These are phyloP conservation scores for Chaetomiaceae sp. DNA, from an alignment of 2,329 filamentous ascomycete genomes.

Conservation along the genomic window DNA sequence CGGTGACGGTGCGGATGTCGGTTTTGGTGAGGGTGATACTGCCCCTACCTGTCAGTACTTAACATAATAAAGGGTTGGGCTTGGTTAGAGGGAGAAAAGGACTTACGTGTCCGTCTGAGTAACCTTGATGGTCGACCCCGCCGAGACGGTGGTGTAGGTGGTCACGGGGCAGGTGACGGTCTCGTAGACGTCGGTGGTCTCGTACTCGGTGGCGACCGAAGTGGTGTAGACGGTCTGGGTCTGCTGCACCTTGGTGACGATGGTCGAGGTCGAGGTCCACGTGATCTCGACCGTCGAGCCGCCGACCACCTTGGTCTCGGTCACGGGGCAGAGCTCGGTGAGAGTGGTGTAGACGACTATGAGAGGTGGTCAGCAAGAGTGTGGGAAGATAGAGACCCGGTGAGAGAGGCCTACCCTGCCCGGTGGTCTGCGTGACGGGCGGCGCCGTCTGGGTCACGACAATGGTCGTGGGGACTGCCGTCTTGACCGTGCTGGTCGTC, in stretches of 20 bases:
- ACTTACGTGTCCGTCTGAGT: conserved; percentile 39
- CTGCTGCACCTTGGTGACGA: conserved; percentile 31
- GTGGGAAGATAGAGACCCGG: neutral
- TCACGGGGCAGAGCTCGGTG: conserved; percentile 43
- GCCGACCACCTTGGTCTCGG: conserved; percentile 40
- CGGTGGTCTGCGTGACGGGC: conserved; percentile 20
- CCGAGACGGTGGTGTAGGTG: conserved; percentile 41
- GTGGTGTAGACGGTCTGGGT: conserved; percentile 35
- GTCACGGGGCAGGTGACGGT: conserved; percentile 38
- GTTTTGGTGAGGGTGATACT: conserved; percentile 37
- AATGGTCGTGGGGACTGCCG: conserved; percentile 28
- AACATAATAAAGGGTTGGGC: neutral
- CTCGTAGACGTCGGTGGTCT: conserved; percentile 36
- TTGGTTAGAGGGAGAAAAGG: neutral
- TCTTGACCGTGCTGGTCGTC: conserved; percentile 40
- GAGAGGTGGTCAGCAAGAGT: conserved; percentile 32
- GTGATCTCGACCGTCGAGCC: conserved; percentile 39
- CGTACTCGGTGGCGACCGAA: conserved; percentile 31
- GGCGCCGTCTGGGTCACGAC: conserved; percentile 23
- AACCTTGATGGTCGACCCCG: conserved; percentile 38
- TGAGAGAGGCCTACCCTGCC: conserved; percentile 20
- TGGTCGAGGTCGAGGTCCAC: conserved; percentile 38
- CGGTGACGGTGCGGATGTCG: conserved; percentile 35
- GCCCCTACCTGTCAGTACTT: neutral
- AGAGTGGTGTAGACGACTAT: conserved; percentile 36